These are phyloP conservation scores for Pseudoperonospora humuli DNA, from an alignment of 352 stramenopile genomes.

Conservation along the genomic window DNA sequence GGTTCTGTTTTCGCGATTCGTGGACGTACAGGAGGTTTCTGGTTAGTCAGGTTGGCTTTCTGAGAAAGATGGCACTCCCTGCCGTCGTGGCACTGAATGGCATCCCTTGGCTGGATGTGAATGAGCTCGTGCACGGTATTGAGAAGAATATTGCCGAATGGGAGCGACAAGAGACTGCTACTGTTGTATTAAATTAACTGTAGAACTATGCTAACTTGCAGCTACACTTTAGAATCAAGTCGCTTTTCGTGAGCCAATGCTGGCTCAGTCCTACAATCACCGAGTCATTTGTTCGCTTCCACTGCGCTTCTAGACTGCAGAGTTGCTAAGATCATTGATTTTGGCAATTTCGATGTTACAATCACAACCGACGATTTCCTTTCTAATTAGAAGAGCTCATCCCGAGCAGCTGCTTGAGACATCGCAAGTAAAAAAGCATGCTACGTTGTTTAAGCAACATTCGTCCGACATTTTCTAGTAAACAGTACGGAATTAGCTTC, in stretches of 20 bases:
- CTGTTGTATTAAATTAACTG: slow-evolving; percentile 22
- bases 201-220: slow-evolving; percentile 33
- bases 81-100: slow-evolving; percentile 46
- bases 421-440: neutral
- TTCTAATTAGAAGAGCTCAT: too few species aligned
- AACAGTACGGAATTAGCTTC: neutral
- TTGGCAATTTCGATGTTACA: neutral
- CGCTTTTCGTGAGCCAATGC: neutral
- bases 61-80: slow-evolving; percentile 46
- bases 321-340: neutral
- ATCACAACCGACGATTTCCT: slow-evolving; percentile 11
- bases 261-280: too few species aligned
- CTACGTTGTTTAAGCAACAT: neutral
- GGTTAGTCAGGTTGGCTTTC: slow-evolving; percentile 48
- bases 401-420: too few species aligned
- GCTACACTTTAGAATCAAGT: slow-evolving; percentile 7
- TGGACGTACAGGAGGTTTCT: slow-evolving; percentile 49
- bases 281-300: neutral
- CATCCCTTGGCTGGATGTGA: slow-evolving; percentile 55
- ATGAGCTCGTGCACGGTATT: slow-evolving; percentile 44
- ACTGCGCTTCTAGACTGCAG: neutral
- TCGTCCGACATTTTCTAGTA: neutral
- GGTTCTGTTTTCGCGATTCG: slow-evolving; percentile 44
- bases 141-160: slow-evolving; percentile 54
- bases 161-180: slow-evolving; percentile 24